Evolutionary conservation across 352 stramenopile species (phyloP).

Genomic region (Elongisporangium senticosum): DNA sequence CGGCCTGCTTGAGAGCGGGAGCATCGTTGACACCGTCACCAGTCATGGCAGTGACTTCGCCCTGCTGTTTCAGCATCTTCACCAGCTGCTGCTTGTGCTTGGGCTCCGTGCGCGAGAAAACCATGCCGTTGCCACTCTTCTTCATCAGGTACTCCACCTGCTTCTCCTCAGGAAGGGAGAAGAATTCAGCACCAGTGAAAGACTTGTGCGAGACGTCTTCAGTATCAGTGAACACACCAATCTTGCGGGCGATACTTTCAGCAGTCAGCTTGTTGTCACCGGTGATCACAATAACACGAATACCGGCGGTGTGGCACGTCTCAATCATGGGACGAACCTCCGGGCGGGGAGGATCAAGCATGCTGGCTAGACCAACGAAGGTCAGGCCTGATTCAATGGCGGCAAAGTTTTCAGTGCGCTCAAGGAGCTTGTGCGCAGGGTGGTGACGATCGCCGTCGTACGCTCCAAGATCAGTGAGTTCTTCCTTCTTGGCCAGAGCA

Average conservation of each 20-base stretch:
- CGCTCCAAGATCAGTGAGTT: constrained; percentile 73
- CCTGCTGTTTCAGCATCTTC: constrained; percentile 93
- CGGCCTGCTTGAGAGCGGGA: constrained; percentile 96
- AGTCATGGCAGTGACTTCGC: constrained; percentile 97
- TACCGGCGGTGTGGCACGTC: constrained; percentile 92
- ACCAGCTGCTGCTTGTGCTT: constrained; percentile 97
- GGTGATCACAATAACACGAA: constrained; percentile 99
- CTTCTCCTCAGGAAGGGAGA: constrained; percentile 86
- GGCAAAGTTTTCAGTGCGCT: constrained; percentile 85
- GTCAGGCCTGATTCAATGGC: constrained; percentile 96
- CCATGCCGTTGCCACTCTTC: constrained; percentile 82
- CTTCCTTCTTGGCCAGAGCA: constrained; percentile 94
- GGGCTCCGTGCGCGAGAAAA: constrained; percentile 97
- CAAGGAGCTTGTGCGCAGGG: constrained; percentile 73
- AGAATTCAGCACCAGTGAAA: constrained; percentile 96
- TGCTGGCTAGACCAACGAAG: constrained; percentile 96
- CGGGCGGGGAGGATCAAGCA: constrained; percentile 97
- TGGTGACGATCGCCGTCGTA: constrained; percentile 86
- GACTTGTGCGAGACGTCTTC: constrained; percentile 87
- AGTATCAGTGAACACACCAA: constrained; percentile 92
- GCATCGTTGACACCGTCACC: constrained; percentile 99
- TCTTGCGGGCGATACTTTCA: constrained; percentile 95
- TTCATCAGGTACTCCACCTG: constrained; percentile 89
- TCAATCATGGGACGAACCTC: constrained; percentile 96
- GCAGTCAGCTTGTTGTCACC: constrained; percentile 98